Evolutionary conservation across 345 rosid genomes (phyloP).

Genomic region (Eucalyptus polyanthemos): DNA sequence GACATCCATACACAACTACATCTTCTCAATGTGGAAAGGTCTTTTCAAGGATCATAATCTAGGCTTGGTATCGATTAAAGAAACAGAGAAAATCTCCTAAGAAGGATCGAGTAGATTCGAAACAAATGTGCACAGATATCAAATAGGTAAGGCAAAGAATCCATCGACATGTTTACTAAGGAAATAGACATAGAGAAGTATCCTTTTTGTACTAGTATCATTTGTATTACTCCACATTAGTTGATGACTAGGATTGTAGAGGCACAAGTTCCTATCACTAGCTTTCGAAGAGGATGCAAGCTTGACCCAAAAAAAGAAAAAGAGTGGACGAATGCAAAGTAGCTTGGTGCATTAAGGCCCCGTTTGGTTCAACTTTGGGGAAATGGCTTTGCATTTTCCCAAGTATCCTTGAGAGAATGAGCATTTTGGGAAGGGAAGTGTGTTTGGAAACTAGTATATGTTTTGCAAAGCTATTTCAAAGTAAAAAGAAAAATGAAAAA

Average conservation of each 20-base stretch:
- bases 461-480: too few species aligned
- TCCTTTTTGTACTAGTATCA: not conserved
- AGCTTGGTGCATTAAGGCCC: not conserved
- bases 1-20: not conserved
- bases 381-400: too few species aligned
- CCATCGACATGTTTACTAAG: not conserved
- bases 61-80: not conserved
- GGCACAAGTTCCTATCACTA: not conserved
- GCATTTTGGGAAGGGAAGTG: too few species aligned
- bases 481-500: too few species aligned
- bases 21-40: not conserved
- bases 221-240: not conserved
- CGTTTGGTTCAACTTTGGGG: too few species aligned
- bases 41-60: not conserved
- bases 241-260: not conserved
- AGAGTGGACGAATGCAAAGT: not conserved
- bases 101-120: not conserved
- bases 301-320: too few species aligned
- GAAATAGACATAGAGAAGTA: not conserved
- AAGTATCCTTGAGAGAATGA: too few species aligned
- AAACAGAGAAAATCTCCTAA: not conserved
- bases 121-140: rapidly evolving
- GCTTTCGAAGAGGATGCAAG: not conserved
- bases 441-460: too few species aligned
- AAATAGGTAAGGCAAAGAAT: not conserved